These are phyloP conservation scores for Picea sitchensis DNA, from an alignment of 75 land plant genomes.

Conservation along the genomic window DNA sequence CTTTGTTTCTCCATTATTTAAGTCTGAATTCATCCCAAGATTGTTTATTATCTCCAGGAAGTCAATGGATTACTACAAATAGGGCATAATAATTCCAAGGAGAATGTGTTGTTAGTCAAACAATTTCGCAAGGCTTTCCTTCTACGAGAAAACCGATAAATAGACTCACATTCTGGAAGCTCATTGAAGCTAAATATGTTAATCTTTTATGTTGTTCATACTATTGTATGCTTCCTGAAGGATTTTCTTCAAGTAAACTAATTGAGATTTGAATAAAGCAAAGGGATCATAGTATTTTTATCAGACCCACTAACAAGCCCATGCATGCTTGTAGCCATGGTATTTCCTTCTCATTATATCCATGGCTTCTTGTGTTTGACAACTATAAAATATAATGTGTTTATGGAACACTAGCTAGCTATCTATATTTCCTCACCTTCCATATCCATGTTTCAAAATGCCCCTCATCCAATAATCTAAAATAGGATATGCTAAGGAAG, in stretches of 20 bases:
- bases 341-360: too few species aligned
- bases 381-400: too few species aligned
- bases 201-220: conserved; percentile 80
- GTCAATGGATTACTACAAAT: conserved; percentile 73
- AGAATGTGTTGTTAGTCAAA: conserved; percentile 18
- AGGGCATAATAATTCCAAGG: conserved; percentile 55
- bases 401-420: too few species aligned
- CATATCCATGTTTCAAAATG: too few species aligned
- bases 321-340: too few species aligned
- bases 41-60: conserved; percentile 14
- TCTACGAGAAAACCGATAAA: conserved; percentile 23
- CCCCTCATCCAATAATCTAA: too few species aligned
- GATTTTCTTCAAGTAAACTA: conserved; percentile 73
- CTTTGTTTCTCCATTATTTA: not conserved
- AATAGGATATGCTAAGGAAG: too few species aligned
- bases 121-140: conserved; percentile 29
- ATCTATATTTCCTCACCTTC: too few species aligned
- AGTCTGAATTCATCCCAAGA: conserved; percentile 1
- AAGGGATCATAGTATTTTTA: too few species aligned
- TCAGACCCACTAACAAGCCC: too few species aligned
- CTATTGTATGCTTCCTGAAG: conserved; percentile 89
- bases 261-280: too few species aligned
- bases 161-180: conserved; percentile 24
- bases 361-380: too few species aligned
- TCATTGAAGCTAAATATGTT: conserved; percentile 78